Base-by-base conservation (phyloP, 495 filamentous ascomycete genomes). In the Penicillium taxi region DNA sequence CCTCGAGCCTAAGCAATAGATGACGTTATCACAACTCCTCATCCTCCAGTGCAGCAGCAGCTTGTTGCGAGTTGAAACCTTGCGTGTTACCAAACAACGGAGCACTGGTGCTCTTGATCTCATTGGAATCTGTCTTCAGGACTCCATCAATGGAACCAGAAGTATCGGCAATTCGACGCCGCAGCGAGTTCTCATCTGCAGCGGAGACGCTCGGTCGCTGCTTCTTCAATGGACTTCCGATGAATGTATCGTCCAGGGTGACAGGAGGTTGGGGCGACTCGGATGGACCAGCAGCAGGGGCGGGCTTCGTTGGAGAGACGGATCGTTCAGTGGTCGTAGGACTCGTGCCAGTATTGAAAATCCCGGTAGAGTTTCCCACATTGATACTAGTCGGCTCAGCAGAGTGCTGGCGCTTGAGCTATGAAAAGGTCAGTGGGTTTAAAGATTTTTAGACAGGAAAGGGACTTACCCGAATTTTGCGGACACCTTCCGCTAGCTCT, bases 401-500 rank as follows among this genome's bases (percentile, higher is more conserved):
- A 0, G 91, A 96, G 63, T 95, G 91, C 45, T 88, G 83, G 40
- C 93, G 84, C 75, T 98, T 98, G 23, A 96, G 76, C 90, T 96
- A 55, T 44, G 5, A 23, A 13, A 16, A 32, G 17, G 24, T 56
- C 37, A 58, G 28, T 18, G 23, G 27, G 12, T n/a, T 20, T 13
- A 20, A 26, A 8, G 24, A 35, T 20, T 13, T 8, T 1, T 29
- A 35, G 24, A 15, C 28, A 19, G 9, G 6, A 18, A 8, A 9
- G 27, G 6, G 40, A 65, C 83, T 53, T 74, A 93, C 90, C 66
- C 85, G 87, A 49, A 99, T 95, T 56, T 91, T 81, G 33, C 86
- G 75, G 16, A 99, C 81, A 18, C 88, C 87, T 45, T 95, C 89
- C 20, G 85, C 84, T 26, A 99, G 69, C 53, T 96, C 87, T 9